Conservation (phyloP, 345 rosid genomes). For the Turritis glabra region DNA sequence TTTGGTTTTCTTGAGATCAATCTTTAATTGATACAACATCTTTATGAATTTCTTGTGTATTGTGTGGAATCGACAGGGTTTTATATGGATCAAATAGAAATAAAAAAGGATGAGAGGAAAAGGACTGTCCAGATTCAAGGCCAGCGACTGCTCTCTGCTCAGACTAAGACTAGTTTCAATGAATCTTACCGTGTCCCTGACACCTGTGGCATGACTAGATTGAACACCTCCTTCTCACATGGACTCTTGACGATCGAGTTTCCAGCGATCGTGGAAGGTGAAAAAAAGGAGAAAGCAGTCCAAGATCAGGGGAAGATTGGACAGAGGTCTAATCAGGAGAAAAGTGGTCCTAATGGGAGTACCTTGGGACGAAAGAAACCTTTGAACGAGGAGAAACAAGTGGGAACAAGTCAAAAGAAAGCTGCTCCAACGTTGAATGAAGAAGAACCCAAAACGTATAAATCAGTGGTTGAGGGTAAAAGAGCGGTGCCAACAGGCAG, state of each 20-base stretch:
- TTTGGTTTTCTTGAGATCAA: not conserved
- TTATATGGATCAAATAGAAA: conserved; percentile 36
- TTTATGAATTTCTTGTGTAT: not conserved
- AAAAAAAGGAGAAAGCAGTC: conserved; percentile 9
- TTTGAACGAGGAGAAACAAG: conserved; percentile 14
- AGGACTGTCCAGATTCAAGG: conserved; percentile 34
- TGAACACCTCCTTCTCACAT: conserved; percentile 28
- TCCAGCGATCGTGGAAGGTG: not conserved
- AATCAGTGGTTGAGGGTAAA: conserved; percentile 40
- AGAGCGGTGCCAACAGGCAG: not conserved
- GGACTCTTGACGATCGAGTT: conserved; percentile 39
- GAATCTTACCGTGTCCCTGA: conserved; percentile 39
- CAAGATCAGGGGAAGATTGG: conserved; percentile 24
- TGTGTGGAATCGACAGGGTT: conserved; percentile 24
- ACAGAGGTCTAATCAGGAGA: conserved; percentile 5
- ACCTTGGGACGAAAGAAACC: conserved; percentile 19
- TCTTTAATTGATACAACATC: not conserved
- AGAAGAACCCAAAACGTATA: conserved; percentile 33
- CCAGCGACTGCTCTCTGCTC: conserved; percentile 39
- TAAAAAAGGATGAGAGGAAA: conserved; percentile 32
- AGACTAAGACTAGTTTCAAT: conserved; percentile 37
- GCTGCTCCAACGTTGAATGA: not conserved
- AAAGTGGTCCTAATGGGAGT: not conserved
- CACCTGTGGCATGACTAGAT: conserved; percentile 26
- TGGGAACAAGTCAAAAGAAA: conserved; percentile 24